A percentile compares a stretch with the other conserved stretches of the same genome.
phyloP scores from a whole-genome alignment of 208 protist genomes.

The Leishmania turanica region DNA sequence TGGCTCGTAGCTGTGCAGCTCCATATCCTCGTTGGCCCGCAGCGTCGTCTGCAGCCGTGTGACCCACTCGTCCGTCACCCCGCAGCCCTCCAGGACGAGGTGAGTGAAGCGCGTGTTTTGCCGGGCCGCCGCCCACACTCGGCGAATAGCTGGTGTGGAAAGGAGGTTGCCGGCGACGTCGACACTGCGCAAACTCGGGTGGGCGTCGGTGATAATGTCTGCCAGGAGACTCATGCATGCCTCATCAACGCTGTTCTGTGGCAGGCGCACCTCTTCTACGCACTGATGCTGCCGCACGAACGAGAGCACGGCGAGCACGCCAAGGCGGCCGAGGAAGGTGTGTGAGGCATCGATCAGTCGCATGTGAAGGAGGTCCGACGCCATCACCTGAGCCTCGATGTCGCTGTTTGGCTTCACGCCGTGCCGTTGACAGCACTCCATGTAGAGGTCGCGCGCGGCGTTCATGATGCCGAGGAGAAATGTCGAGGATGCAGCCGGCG shows the following conservation, averaged over 20 bases:
- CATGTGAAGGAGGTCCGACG: constrained; percentile 57
- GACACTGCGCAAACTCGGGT: constrained; percentile 52
- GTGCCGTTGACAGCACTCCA: constrained; percentile 66
- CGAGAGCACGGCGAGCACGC: constrained; percentile 71
- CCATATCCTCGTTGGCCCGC: constrained; percentile 48
- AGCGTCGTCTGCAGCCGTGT: constrained; percentile 64
- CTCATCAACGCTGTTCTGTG: constrained; percentile 67
- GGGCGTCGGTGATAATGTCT: constrained; percentile 44
- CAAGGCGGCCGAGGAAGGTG: constrained; percentile 76
- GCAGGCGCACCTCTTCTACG: constrained; percentile 56
- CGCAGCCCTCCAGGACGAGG: constrained; percentile 53
- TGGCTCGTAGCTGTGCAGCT: constrained; percentile 44
- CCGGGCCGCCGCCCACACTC: constrained; percentile 69
- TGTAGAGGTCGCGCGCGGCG: constrained; percentile 45
- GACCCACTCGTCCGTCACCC: constrained; percentile 68
- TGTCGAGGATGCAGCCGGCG: too few relatives aligned
- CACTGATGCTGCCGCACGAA: constrained; percentile 65
- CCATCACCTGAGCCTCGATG: constrained; percentile 55
- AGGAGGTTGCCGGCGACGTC: constrained; percentile 73
- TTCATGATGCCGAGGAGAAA: constrained; percentile 5
- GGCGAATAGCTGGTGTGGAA: constrained; percentile 61
- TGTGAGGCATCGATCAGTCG: constrained; percentile 64
- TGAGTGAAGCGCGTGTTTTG: constrained; percentile 36
- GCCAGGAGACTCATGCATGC: constrained; percentile 68
- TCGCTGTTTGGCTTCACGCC: constrained; percentile 70